Evolutionary conservation across 164 flowering plant species (phyloP), one percentile per base, ranked within the genome.

Genomic region (Vitis vinifera): DNA sequence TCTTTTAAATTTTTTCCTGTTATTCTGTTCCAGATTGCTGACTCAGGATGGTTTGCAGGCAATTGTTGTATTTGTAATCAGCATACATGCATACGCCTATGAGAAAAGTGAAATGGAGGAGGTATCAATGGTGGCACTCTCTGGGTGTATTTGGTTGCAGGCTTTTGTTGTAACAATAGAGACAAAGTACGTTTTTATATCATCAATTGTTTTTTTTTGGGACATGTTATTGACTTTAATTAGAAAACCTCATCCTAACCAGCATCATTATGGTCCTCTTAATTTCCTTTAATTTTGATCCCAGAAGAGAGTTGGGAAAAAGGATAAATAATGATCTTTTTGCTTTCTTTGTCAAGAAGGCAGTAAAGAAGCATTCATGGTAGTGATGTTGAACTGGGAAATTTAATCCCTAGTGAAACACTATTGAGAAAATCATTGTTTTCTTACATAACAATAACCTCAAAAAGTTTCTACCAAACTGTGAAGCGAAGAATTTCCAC

Each of bases 101-200:
- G 99, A 95, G 77, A 93, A 87, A 78, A 88, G 95, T 77, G 99
- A 91, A 77, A 88, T 87, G 93, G 98, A 93, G 81, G 92, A 93
- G 81, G 78, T 95, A n/a, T 79, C 97, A 19, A 86, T 95, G 97
- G 97, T 93, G 65, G 99, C 99, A 70, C 90, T 95, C 59, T 95
- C 99, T 31, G 99, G 99, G 71, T 95, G 99, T 77, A 90, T 95
- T 75, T 95, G 98, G 99, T 80, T 95, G 82, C 99, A 95, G 77
- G 98, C 97, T 55, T 95, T 95, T 82, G 98, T 93, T 68, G 88
- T 95, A 29, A 77, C 88, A n/a, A 9, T 93, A 23, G 99, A 95
- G 82, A 93, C 98, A 58, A 93, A 95, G 99, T 93, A 88, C 77
- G 96, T 70, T 68, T 66, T 63, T 3, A 1, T 59, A 13, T 59